Evolutionary conservation across 2,329 filamentous ascomycete genomes (phyloP).

Genomic region (Pseudocercospora fijiensis): DNA sequence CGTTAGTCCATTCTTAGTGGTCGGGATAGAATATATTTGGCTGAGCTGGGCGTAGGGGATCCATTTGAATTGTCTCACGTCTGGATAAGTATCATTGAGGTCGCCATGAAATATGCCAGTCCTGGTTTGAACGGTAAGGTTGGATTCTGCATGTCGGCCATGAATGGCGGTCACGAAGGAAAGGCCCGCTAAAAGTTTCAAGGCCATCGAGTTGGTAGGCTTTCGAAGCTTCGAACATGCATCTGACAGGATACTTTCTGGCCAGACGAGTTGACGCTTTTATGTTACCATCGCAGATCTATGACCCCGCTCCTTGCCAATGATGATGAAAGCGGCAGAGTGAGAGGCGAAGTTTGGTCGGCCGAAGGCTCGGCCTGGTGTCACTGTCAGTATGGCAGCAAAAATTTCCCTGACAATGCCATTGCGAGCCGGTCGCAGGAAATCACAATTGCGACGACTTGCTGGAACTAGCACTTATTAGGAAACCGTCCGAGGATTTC

Average conservation of each 20-base stretch:
- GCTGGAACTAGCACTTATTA: no score
- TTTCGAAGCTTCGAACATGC: neutral
- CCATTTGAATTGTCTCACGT: slow-evolving; percentile 21
- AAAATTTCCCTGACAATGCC: neutral
- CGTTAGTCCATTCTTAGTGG: neutral
- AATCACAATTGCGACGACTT: no score
- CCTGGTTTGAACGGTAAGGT: slow-evolving; percentile 1
- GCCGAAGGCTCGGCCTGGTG: neutral
- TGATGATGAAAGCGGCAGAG: neutral
- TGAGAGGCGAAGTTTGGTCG: neutral
- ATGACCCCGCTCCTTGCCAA: neutral
- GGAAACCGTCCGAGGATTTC: no score
- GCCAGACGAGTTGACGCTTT: neutral
- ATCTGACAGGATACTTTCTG: neutral
- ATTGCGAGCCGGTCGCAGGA: neutral
- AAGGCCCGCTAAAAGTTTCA: neutral
- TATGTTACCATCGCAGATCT: neutral
- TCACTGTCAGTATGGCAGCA: neutral
- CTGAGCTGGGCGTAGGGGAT: slow-evolving; percentile 16
- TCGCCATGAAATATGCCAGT: slow-evolving; percentile 18
- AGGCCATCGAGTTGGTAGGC: neutral
- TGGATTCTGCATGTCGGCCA: neutral
- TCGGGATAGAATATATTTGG: neutral
- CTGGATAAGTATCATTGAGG: slow-evolving; percentile 18
- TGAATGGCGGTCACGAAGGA: neutral